phyloP scores from a whole-genome alignment of 257 asterid species.

The Ocimum tenuiflorum region DNA sequence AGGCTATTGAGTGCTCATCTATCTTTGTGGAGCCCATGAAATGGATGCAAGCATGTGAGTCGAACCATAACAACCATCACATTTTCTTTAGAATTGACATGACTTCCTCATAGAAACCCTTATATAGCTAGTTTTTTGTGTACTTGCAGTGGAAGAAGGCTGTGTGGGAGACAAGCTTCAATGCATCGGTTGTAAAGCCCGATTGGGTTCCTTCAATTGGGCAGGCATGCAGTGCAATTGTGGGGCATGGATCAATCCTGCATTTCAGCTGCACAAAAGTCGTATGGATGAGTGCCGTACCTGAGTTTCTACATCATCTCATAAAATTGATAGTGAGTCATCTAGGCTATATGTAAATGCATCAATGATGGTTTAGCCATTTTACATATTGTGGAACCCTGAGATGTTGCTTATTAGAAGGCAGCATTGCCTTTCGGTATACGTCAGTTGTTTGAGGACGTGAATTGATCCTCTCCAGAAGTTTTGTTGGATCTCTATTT shows the following conservation, averaged over 20 bases:
- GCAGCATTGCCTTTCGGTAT: no score
- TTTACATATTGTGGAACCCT: not conserved
- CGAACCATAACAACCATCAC: not conserved
- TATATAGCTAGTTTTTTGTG: not conserved
- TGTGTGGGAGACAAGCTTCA: conserved; percentile 63
- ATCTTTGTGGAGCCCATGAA: conserved; percentile 92
- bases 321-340: not conserved
- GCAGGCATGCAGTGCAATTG: conserved; percentile 96
- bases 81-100: not conserved
- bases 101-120: not conserved
- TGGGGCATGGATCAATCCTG: conserved; percentile 85
- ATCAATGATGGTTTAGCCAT: not conserved
- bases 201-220: conserved; percentile 82
- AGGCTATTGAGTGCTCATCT: conserved; percentile 64
- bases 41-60: conserved; percentile 78
- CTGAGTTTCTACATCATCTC: conserved; percentile 21
- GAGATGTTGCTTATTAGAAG: not conserved
- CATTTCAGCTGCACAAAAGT: conserved; percentile 88
- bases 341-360: not conserved
- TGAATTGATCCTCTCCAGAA: not conserved
- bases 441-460: not conserved
- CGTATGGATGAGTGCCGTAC: conserved; percentile 61
- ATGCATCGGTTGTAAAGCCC: conserved; percentile 80
- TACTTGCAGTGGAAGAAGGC: conserved; percentile 60
- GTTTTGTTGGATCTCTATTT: not conserved